Base-by-base conservation (phyloP, 2,329 filamentous ascomycete genomes). In the Arachnomyces sp. region DNA sequence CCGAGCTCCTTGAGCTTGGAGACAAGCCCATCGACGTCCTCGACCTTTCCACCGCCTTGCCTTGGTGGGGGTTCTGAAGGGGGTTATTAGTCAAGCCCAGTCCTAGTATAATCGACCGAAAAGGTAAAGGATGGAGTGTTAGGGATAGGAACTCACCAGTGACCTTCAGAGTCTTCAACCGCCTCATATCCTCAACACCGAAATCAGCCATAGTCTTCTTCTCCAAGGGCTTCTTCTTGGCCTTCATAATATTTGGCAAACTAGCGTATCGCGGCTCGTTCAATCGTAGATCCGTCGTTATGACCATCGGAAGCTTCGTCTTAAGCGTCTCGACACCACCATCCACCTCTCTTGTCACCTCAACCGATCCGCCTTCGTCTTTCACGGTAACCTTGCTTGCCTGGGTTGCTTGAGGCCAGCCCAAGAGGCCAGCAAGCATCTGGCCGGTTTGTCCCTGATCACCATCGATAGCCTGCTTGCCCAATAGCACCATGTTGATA, bases 191-290 rank as follows among this genome's bases (percentile, higher is more conserved):
- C 54, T 88, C 81, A 32, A 94, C 67, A 2, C 84, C 86, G 63
- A 84, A 84, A 59, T 98, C 92, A 42, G 71, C 75, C 61, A 95
- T 63, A 50, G 76, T 86, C 75, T 87, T 83, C 82, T 95, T 96
- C 57, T 92, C 87, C 54, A 98, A 59, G 58, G 85, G 85, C 83
- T 98, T 98, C 84, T 96, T 98, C 84, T 98, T 98, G 39, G 92
- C 92, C 82, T 96, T 98, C 92, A 98, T 98, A 50, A 98, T 96
- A 62, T 96, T 96, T 37, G 89, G 90, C 76, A 98, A 65, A 65
- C 80, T 94, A 15, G 90, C 92, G 64, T 94, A 98, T 49, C 92
- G 74, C 44, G 92, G 92, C 76, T 93, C 87, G 60, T 98, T 98
- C 63, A 98, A 70, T 38, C 92, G 72, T 68, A 98, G 65, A 71